Conservation (phyloP, 768 basidiomycete genomes). For the Lentinula sp. region DNA sequence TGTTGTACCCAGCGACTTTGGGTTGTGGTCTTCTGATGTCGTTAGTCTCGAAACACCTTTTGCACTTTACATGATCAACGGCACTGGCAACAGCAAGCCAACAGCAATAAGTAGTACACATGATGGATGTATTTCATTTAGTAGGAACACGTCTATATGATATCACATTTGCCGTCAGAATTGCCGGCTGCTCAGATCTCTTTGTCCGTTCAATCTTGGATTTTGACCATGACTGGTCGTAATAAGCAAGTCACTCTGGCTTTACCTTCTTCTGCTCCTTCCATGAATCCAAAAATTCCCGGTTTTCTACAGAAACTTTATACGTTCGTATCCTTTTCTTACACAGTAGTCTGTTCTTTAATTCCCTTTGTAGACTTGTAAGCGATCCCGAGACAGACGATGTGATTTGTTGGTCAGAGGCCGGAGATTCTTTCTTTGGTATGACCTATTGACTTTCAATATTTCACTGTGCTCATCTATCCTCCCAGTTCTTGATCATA, state of each 20-base stretch:
- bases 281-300: conserved; percentile 53
- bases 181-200: background rate
- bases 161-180: background rate
- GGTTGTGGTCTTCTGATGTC: no score
- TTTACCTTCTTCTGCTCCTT: conserved; percentile 16
- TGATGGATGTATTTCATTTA: no score
- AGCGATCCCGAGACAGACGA: conserved; percentile 77
- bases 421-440: conserved; percentile 93
- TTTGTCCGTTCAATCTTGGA: background rate
- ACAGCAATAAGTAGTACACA: no score
- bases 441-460: background rate
- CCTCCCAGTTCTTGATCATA: conserved; percentile 77
- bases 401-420: conserved; percentile 88
- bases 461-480: background rate
- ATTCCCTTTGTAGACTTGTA: conserved; percentile 63
- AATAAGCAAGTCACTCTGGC: conserved; percentile 10
- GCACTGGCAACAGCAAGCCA: no score
- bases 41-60: no score
- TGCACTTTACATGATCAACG: no score
- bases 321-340: conserved; percentile 49
- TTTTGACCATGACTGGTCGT: background rate
- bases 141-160: background rate
- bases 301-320: conserved; percentile 92
- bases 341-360: conserved; percentile 10
- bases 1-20: no score